Percentiles rank a stretch among this genome's conserved stretches.
Conservation (phyloP, 441 rosid species). For the Arabidopsis hybrid region DNA sequence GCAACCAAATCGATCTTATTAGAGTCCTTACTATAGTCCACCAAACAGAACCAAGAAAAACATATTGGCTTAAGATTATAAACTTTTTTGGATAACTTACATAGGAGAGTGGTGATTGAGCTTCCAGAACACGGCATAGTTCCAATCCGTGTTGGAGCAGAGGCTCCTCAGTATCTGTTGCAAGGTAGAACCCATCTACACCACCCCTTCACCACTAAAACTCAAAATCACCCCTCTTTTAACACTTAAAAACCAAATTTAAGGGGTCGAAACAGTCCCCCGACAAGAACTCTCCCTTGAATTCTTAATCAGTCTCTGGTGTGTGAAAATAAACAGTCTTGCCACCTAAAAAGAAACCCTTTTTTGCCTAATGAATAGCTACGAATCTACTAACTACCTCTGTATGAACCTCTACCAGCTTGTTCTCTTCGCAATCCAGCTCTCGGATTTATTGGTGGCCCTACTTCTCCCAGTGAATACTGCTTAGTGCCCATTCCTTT, state of each 20-base stretch:
- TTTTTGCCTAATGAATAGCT: slow-evolving; percentile 4
- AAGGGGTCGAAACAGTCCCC: background rate
- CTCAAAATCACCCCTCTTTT: slow-evolving; percentile 19
- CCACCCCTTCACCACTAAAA: background rate
- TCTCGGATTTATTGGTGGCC: slow-evolving; percentile 85
- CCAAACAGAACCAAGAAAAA: background rate
- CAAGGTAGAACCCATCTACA: slow-evolving; percentile 61
- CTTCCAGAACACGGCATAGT: slow-evolving; percentile 92
- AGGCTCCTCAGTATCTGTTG: slow-evolving; percentile 70
- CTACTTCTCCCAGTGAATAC: slow-evolving; percentile 54
- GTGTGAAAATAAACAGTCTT: background rate
- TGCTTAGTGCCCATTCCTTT: slow-evolving; percentile 10
- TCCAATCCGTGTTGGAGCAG: slow-evolving; percentile 85
- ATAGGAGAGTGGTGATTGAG: slow-evolving; percentile 71
- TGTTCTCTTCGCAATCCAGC: slow-evolving; percentile 93
- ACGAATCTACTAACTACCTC: slow-evolving; percentile 79
- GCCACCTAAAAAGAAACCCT: slow-evolving; percentile 28
- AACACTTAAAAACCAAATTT: background rate
- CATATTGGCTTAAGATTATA: background rate
- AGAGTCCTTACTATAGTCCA: background rate
- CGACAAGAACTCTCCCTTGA: slow-evolving; percentile 10
- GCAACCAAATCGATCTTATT: background rate
- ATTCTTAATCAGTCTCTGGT: background rate
- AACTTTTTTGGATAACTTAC: slow-evolving; percentile 48
- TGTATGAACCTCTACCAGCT: slow-evolving; percentile 96